phyloP scores from a whole-genome alignment of 805 yeast species.

The Yarrowia sp. region DNA sequence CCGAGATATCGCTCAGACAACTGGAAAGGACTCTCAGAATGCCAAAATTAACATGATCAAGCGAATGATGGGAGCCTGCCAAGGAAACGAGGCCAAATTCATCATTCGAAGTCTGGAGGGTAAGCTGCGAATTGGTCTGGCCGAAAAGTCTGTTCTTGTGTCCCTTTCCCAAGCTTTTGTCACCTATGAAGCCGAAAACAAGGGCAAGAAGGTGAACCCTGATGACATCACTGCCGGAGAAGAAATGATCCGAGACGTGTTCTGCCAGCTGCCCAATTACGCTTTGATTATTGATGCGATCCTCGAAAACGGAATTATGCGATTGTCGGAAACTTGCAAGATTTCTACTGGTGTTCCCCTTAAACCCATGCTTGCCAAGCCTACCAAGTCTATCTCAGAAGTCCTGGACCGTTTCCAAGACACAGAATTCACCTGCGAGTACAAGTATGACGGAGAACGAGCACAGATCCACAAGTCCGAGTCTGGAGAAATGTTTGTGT shows the following conservation, averaged over 20 bases:
- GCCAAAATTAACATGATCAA: constrained; percentile 76
- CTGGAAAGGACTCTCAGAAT: constrained; percentile 79
- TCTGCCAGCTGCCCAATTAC: constrained; percentile 86
- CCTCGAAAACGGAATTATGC: constrained; percentile 61
- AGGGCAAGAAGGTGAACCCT: constrained; percentile 38
- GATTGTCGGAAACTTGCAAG: constrained; percentile 63
- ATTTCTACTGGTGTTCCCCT: constrained; percentile 90
- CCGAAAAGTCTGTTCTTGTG: constrained; percentile 85
- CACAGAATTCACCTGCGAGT: constrained; percentile 87
- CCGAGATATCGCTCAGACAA: constrained; percentile 67
- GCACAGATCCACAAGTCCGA: constrained; percentile 83
- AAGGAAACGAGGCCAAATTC: constrained; percentile 83
- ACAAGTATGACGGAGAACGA: constrained; percentile 96
- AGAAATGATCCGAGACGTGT: constrained; percentile 76
- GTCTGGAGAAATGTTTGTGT: constrained; percentile 65
- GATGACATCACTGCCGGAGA: constrained; percentile 63
- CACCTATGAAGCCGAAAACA: constrained; percentile 49
- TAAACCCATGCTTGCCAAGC: constrained; percentile 98
- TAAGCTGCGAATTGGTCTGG: constrained; percentile 85
- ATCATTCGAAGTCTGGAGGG: constrained; percentile 89
- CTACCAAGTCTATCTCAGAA: constrained; percentile 91
- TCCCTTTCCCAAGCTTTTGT: constrained; percentile 82
- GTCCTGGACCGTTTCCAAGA: constrained; percentile 84
- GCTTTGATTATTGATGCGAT: constrained; percentile 69
- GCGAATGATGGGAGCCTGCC: constrained; percentile 79